phyloP scores from a whole-genome alignment of 176 grass and related monocot species.

The Zoysia pacifica region DNA sequence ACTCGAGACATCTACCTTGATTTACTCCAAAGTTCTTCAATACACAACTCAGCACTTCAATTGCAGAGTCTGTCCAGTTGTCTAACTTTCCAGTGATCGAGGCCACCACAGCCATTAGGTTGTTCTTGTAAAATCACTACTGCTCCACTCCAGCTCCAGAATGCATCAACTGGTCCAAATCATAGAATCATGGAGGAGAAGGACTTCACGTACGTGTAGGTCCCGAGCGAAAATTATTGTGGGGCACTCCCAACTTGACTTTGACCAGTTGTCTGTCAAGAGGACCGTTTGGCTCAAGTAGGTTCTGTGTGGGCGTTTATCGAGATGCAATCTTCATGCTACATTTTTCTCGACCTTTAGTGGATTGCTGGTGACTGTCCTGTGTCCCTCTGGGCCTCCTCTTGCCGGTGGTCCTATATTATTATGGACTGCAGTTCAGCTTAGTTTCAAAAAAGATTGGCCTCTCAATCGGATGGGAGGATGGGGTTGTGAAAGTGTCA shows the following conservation, averaged over 20 bases:
- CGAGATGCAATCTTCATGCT: constrained; percentile 21
- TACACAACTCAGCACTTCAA: background rate
- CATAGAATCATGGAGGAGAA: constrained; percentile 38
- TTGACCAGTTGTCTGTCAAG: constrained; percentile 39
- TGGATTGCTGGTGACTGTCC: constrained; percentile 15
- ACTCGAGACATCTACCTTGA: background rate
- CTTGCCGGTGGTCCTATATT: constrained; percentile 45
- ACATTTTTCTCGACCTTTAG: constrained; percentile 20
- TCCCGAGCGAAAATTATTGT: constrained; percentile 44
- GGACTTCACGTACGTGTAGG: background rate
- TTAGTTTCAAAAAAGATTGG: background rate
- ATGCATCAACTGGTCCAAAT: background rate
- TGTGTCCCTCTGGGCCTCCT: constrained; percentile 28
- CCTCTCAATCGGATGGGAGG: background rate
- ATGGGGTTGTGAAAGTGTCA: constrained; percentile 1
- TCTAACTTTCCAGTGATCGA: background rate
- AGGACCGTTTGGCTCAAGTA: constrained; percentile 15
- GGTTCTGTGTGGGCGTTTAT: constrained; percentile 30
- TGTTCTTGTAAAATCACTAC: constrained; percentile 18
- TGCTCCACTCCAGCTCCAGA: constrained; percentile 28
- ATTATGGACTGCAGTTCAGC: background rate
- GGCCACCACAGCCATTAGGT: background rate
- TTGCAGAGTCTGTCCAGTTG: background rate
- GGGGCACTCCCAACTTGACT: constrained; percentile 30
- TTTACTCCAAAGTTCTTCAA: constrained; percentile 3